These are phyloP conservation scores for Hypocreales sp. DNA, from an alignment of 2,329 filamentous ascomycete species.

Conservation along the genomic window DNA sequence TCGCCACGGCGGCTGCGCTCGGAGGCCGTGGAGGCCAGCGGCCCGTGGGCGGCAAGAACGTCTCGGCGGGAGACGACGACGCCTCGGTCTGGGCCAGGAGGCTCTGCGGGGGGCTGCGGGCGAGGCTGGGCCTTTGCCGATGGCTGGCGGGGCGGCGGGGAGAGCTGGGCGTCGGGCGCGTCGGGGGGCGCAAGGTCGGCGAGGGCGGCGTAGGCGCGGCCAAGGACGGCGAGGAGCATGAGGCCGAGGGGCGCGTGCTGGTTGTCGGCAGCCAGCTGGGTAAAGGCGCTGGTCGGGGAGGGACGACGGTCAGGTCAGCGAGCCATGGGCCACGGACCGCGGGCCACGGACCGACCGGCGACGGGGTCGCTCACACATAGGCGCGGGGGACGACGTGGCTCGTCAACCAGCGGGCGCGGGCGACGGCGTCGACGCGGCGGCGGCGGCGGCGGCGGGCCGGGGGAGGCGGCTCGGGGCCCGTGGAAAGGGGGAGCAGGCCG, in stretches of 20 bases:
- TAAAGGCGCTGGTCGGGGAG: slow-evolving; percentile 38
- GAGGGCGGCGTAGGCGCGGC: slow-evolving; percentile 35
- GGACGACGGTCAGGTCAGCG: no score
- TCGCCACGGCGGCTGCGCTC: no score
- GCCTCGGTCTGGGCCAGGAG: slow-evolving; percentile 9
- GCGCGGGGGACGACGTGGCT: slow-evolving; percentile 16
- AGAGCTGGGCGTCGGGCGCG: neutral
- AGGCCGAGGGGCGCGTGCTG: slow-evolving; percentile 60
- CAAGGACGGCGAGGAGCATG: slow-evolving; percentile 48
- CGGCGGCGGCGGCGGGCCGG: neutral
- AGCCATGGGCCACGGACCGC: no score
- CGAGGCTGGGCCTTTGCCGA: no score
- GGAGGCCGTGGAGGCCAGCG: no score
- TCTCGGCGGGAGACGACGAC: slow-evolving; percentile 14
- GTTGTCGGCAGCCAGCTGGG: slow-evolving; percentile 52
- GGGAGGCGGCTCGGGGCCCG: neutral
- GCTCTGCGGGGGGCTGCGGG: no score
- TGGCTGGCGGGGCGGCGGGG: no score
- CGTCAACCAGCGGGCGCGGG: slow-evolving; percentile 13
- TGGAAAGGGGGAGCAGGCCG: no score
- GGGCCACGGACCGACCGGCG: no score
- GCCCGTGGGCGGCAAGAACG: no score
- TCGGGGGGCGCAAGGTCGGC: slow-evolving; percentile 13
- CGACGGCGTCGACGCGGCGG: neutral
- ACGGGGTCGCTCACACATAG: slow-evolving; percentile 18